These are phyloP conservation scores for Marchantia polymorpha DNA, from an alignment of 225 moss, liverwort and hornwort genomes.

Conservation along the genomic window DNA sequence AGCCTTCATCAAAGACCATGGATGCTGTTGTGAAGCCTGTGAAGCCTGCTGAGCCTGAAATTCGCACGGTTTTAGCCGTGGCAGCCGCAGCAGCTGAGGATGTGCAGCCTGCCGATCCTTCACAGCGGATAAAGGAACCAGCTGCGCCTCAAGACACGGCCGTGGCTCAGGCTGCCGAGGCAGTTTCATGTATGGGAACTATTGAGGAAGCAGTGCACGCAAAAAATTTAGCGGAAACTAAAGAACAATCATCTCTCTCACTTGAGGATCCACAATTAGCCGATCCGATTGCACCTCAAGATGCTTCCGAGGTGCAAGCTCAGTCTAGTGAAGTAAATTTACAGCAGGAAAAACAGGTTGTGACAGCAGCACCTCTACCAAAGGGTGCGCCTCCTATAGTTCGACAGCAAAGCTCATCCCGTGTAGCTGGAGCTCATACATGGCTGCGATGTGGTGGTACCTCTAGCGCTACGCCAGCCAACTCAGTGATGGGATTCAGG, in stretches of 20 bases:
- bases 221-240: constrained; percentile 9
- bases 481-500: constrained; percentile 20
- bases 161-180: constrained; percentile 1
- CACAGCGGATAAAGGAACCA: constrained; percentile 1
- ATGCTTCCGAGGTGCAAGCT: constrained; percentile 19
- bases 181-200: neutral
- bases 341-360: constrained; percentile 17
- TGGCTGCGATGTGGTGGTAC: constrained; percentile 39
- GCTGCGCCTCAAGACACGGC: constrained; percentile 3
- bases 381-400: constrained; percentile 10
- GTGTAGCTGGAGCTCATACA: constrained; percentile 33
- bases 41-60: constrained; percentile 8
- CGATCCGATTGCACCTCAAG: neutral
- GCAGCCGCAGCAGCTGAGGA: neutral
- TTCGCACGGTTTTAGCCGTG: neutral
- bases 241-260: neutral
- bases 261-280: neutral
- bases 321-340: neutral
- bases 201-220: constrained; percentile 8
- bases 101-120: neutral
- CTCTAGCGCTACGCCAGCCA: constrained; percentile 7
- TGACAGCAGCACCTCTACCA: neutral
- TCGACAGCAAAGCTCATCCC: constrained; percentile 20
- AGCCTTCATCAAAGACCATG: constrained; percentile 15
- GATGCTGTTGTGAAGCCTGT: constrained; percentile 10